Evolutionary conservation across 2,329 filamentous ascomycete species (phyloP).

Genomic region (Epichloe sibirici): DNA sequence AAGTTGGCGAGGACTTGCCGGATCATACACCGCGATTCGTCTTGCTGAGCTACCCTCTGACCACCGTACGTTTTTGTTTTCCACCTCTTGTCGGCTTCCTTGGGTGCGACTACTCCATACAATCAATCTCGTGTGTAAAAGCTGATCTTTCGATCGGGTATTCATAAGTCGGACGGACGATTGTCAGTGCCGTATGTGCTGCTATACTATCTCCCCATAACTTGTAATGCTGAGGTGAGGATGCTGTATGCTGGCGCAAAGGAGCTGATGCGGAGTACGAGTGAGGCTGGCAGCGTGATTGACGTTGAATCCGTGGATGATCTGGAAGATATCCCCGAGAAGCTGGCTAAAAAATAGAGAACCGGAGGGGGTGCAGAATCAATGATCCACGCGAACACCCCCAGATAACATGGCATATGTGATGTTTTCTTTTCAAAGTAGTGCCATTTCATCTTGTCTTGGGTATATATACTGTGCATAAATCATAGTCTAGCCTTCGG

Average conservation of each 20-base stretch:
- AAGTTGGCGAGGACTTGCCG: slow-evolving; percentile 78
- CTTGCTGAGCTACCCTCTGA: slow-evolving; percentile 75
- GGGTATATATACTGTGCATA: background rate
- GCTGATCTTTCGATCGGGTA: too few relatives aligned
- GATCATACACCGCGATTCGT: slow-evolving; percentile 86
- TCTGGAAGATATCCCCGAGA: slow-evolving; percentile 65
- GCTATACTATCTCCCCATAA: slow-evolving; percentile 86
- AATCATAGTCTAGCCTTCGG: slow-evolving; percentile 22
- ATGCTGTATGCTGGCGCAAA: slow-evolving; percentile 97
- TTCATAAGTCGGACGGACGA: slow-evolving; percentile 59
- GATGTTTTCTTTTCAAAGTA: background rate
- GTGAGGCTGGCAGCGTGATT: slow-evolving; percentile 77
- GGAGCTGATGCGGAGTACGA: slow-evolving; percentile 87
- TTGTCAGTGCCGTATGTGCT: slow-evolving; percentile 86
- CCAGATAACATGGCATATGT: too few relatives aligned
- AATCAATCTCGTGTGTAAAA: background rate
- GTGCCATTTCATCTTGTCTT: background rate
- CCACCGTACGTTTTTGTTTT: background rate
- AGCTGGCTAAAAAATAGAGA: slow-evolving; percentile 27
- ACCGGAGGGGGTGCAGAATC: background rate
- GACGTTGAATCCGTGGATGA: slow-evolving; percentile 76
- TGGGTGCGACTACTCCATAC: too few relatives aligned
- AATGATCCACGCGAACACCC: background rate
- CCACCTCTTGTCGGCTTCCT: background rate
- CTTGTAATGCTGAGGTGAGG: slow-evolving; percentile 72